Evolutionary conservation across 352 stramenopile species (phyloP), one percentile per base, ranked within the genome.

Genomic region (Aphanomyces astaci): DNA sequence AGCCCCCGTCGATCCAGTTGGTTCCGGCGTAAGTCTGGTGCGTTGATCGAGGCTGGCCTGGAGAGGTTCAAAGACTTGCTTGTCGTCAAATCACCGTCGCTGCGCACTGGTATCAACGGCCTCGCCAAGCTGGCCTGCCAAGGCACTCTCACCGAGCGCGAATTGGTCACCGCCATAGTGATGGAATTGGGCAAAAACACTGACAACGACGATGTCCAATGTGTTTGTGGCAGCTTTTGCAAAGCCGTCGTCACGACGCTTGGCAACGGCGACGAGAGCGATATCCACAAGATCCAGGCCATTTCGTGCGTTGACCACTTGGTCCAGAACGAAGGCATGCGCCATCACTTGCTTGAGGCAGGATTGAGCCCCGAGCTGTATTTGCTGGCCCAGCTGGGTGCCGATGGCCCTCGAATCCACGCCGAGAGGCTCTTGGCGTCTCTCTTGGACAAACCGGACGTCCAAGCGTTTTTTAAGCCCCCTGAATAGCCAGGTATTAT

Each of bases 231-330:
- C 19, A 27, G 33, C 24, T 46, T 68, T 45, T 62, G 49, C 51
- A 68, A 59, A 28, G 62, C 62, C 17, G 13, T 68, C 33, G 62
- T 68, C 3, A 11, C 1, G 1, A 25, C 28, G 24, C 22, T 68
- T 3, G 31, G 39, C 17, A 28, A 59, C 27, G 19, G 39, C n/a
- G 33, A 43, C 1, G 62, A 15, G 4, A 32, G 28, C 33, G 62
- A 68, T 33, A 49, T 59, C 25, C 62, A 68, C 22, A 68, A 68
- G 27, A 28, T 68, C 27, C 62, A 52, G 22, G 46, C 62, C 51
- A 68, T 68, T n/a, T n/a, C 27, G 11, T 45, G 31, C 51, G 59
- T 68, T 30, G 62, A 68, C 43, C 49, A 60, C n/a, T 45, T 68
- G 4, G 51, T 59, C 11, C 49, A 59, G 40, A 27, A 28, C 62